phyloP scores from a whole-genome alignment of 805 yeast genomes.

The Kurtzmaniella cleridarum region DNA sequence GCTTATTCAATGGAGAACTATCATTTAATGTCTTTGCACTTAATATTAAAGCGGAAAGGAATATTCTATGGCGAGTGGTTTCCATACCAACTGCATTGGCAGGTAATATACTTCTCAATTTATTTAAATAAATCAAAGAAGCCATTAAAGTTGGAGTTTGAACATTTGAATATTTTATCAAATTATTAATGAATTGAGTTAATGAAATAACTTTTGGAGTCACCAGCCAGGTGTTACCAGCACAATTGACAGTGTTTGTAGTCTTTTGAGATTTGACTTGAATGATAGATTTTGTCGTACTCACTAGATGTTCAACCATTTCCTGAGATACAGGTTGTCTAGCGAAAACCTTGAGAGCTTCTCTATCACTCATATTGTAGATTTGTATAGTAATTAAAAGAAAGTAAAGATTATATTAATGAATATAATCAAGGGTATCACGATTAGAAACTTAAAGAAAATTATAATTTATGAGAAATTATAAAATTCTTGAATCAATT shows the following conservation, averaged over 20 bases:
- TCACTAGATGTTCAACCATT: conserved; percentile 54
- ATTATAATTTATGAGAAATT: no score
- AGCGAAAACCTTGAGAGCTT: conserved; percentile 49
- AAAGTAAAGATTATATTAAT: no score
- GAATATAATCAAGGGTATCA: no score
- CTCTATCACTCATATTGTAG: conserved; percentile 23
- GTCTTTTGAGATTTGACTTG: conserved; percentile 29
- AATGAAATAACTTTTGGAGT: conserved; percentile 30
- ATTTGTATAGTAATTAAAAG: neutral
- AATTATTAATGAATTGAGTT: conserved; percentile 59
- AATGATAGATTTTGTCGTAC: conserved; percentile 55
- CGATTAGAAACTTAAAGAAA: no score
- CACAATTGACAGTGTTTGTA: conserved; percentile 34
- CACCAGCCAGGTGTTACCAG: conserved; percentile 12
- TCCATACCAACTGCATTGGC: conserved; percentile 87
- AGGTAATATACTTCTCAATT: conserved; percentile 74
- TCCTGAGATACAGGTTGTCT: conserved; percentile 52
- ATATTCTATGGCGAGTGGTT: conserved; percentile 89
- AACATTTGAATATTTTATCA: conserved; percentile 80
- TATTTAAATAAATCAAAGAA: conserved; percentile 74
- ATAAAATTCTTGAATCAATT: no score
- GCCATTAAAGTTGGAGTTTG: conserved; percentile 96
- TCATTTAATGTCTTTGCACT: conserved; percentile 94
- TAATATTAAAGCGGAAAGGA: conserved; percentile 79
- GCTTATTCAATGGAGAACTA: conserved; percentile 90